Base-by-base conservation (phyloP, 352 stramenopile species). In the Phytophthora citricola region DNA sequence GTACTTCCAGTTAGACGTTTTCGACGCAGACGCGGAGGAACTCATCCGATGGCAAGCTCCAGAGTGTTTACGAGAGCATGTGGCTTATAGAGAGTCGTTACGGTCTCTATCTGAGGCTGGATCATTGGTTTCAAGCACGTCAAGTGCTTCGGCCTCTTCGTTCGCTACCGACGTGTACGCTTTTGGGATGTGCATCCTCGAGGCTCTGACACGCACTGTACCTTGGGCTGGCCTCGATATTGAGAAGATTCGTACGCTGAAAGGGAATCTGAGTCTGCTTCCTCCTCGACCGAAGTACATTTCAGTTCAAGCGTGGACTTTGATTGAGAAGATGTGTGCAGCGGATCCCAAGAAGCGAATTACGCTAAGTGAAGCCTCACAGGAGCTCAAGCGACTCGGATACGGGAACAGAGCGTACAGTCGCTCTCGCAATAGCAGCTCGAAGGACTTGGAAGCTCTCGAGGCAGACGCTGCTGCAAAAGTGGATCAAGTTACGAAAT, bases 141-240 rank as follows among this genome's bases (percentile, higher is more conserved):
- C 53, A 9, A 71, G 58, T 58, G 61, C 58, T 8, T 78, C 66
- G 0, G 57, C 75, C 1, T 76, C 53, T 11, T 77, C 76, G 1
- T 87, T 85, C 22, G 69, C 73, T 2, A 79, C 73, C 0, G 83
- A 94, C 50, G 74, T 92, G 38, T 94, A 90, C 58, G 78, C 82
- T 11, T 85, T 92, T 36, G 85, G 85, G n/a, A 91, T 94, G 83
- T 91, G 78, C 40, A 90, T 92, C 24, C n/a, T 91, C 6, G 83
- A 94, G 39, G 75, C 81, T 1, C 58, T 91, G 26, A 90, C 83
- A 1, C 66, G 70, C 0, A 70, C 77, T 9, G 57, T 79, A 0
- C 85, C 85, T 0, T 94, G 84, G 84, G 61, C 43, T 11, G 69
- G 49, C 1, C 50, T 89, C 39, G 76, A 85, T n/a, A 61, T 76